Evolutionary conservation across 2,329 filamentous ascomycete genomes (phyloP), one percentile per base, ranked within the genome.

Genomic region (Fusarium sp.): DNA sequence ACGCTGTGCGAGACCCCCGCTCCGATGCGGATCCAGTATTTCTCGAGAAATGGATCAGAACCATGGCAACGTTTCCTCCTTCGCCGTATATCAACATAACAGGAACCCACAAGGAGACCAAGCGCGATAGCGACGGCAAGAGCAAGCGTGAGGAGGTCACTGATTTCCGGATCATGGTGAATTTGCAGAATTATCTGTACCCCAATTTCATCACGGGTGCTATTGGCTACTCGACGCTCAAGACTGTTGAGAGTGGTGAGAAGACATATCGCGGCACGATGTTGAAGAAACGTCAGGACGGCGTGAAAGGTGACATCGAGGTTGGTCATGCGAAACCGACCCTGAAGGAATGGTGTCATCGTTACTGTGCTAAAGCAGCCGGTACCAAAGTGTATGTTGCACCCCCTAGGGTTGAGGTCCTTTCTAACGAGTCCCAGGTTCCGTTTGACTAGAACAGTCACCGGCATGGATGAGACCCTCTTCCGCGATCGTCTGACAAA

Each of bases 241-340:
- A 33, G 10, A 76, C 74, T 49, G 56, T 23, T 3, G 74, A 76
- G 32, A 56, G 64, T 13, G 74, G 61, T 0, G 64, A 76, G 21
- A 76, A 76, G 50, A 76, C 74, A 16, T 75, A 75, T 30, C 74
- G 74, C 15, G 74, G 74, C 9, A 75, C 74, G 16, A 40, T 76
- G 5, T 16, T 76, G 2, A 76, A 65, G 42, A 54, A 52, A 7
- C 64, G 74, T 2, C 66, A 73, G 6, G 47, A 61, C 21, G 74
- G 74, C 2, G 69, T 40, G 1, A 76, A 75, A 15, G 44, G 69
- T 5, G 74, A 64, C 6, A 57, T 76, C 0, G 74, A 76, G 21
- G 72, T 76, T 52, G 74, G 74, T 3, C 69, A 75, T 25, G n/a
- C 23, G 3, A 75, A 75, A 30, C 61, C 74, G 5, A 50, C 33